These are phyloP conservation scores for Colletotrichum sp. DNA, from an alignment of 2,329 filamentous ascomycete species.

Conservation along the genomic window DNA sequence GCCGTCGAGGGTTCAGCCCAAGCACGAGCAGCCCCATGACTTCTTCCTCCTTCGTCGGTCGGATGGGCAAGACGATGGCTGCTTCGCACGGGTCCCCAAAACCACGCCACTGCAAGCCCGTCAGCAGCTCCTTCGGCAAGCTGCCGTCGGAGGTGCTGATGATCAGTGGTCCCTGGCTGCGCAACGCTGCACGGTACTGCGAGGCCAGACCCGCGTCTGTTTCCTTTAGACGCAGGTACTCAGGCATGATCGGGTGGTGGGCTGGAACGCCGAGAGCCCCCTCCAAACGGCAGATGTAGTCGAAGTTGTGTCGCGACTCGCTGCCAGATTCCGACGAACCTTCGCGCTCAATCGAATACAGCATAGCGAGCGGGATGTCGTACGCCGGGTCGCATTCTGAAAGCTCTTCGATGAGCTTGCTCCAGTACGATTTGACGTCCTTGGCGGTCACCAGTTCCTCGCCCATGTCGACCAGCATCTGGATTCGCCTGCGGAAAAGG, in stretches of 20 bases:
- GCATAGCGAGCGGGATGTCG: slow-evolving; percentile 55
- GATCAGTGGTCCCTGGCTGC: slow-evolving; percentile 41
- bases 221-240: slow-evolving; percentile 38
- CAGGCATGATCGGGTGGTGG: slow-evolving; percentile 46
- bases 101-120: slow-evolving; percentile 65
- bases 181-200: slow-evolving; percentile 43
- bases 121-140: slow-evolving; percentile 61
- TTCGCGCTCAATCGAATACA: slow-evolving; percentile 54
- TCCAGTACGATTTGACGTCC: slow-evolving; percentile 54
- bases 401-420: slow-evolving; percentile 47
- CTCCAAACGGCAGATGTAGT: slow-evolving; percentile 45
- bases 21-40: slow-evolving; percentile 72
- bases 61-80: slow-evolving; percentile 72
- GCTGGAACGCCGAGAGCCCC: slow-evolving; percentile 51
- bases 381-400: slow-evolving; percentile 47
- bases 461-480: slow-evolving; percentile 54
- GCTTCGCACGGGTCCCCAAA: slow-evolving; percentile 69
- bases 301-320: slow-evolving; percentile 29
- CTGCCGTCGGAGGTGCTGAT: slow-evolving; percentile 53
- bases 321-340: slow-evolving; percentile 29
- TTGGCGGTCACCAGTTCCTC: slow-evolving; percentile 46
- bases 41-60: slow-evolving; percentile 67
- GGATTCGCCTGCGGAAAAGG: slow-evolving; percentile 53
- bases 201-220: slow-evolving; percentile 41
- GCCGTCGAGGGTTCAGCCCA: slow-evolving; percentile 72